Base-by-base conservation (phyloP, 148 eudicot genomes). In the Amaranthus palmeri region DNA sequence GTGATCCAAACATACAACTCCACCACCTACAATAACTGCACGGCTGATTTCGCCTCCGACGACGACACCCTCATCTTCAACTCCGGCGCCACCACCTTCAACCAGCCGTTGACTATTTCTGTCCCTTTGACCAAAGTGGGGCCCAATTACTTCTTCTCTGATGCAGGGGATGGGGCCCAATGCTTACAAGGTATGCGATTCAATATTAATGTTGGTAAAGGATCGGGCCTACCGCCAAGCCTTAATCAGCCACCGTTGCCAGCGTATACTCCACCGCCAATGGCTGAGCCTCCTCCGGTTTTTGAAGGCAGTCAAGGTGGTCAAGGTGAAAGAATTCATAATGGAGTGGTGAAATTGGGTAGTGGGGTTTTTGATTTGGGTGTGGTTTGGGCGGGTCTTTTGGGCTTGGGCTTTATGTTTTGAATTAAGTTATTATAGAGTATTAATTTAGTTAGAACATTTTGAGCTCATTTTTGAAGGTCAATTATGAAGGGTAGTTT, bases 231-330 rank as follows among this genome's bases (percentile, higher is more conserved):
- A 4, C 93, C 97, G 0, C 92, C 92, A 2, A 91, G 84, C 82
- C 91, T 91, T 77, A 88, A 84, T 86, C 97, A 91, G 25, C 90
- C 97, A 0, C 97, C 97, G 9, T 93, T 93, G 5, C 97, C 93
- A 0, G 78, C 86, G 10, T 91, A 91, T 61, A 78, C 72, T 25
- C 80, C 81, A 6, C 85, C 90, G 18, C 97, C 93, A 1, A 73
- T 71, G 17, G 81, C 63, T 9, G 81, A 79, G 69, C 81, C 90
- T 59, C 91, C 97, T 3, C 79, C 83, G 25, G 80, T 77, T 67
- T 73, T 81, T 54, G 66, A 74, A 18, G 77, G 80, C 1, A 67
- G 75, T 13, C 74, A 77, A 0, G 83, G 83, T 6, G 83, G 83
- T 13, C 83, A 81, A 59, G 83, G 83, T 7, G 69, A 77, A 42